A percentile compares a stretch with the other conserved stretches of the same genome.
Conservation (phyloP, 1,139 yeast genomes). For the Zygotorulaspora mrakii region DNA sequence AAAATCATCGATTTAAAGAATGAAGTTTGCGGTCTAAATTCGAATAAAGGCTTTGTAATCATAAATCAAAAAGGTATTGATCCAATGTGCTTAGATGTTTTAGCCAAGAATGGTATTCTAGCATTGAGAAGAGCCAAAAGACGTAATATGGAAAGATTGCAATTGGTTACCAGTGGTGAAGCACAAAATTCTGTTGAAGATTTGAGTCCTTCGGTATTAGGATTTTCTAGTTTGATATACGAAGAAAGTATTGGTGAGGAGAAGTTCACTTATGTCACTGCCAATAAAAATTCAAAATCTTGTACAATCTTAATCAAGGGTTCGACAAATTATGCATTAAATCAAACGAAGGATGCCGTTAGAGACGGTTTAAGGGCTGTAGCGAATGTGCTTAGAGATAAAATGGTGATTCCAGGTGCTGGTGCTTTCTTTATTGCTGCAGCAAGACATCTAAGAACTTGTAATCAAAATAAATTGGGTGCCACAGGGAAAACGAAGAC, state of each 20-base stretch:
- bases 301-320: slow-evolving; percentile 92
- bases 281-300: slow-evolving; percentile 85
- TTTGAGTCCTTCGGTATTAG: slow-evolving; percentile 76
- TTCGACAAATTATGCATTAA: slow-evolving; percentile 81
- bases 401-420: slow-evolving; percentile 88
- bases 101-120: slow-evolving; percentile 88
- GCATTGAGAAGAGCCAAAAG: slow-evolving; percentile 98
- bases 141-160: slow-evolving; percentile 98
- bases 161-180: slow-evolving; percentile 93
- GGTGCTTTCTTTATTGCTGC: slow-evolving; percentile 93
- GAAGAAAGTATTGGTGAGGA: slow-evolving; percentile 96
- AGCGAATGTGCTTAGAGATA: slow-evolving; percentile 83
- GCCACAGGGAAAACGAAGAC: slow-evolving; percentile 86
- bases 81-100: slow-evolving; percentile 92
- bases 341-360: slow-evolving; percentile 93
- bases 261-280: slow-evolving; percentile 92
- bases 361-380: slow-evolving; percentile 96
- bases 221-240: slow-evolving; percentile 86
- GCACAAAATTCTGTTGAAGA: slow-evolving; percentile 98
- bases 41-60: slow-evolving; percentile 80
- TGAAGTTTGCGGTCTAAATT: slow-evolving; percentile 77
- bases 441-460: slow-evolving; percentile 56
- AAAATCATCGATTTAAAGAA: slow-evolving; percentile 91
- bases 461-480: slow-evolving; percentile 46
- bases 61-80: slow-evolving; percentile 98